phyloP scores from a whole-genome alignment of 805 yeast genomes.

The Geotrichum ghanense region DNA sequence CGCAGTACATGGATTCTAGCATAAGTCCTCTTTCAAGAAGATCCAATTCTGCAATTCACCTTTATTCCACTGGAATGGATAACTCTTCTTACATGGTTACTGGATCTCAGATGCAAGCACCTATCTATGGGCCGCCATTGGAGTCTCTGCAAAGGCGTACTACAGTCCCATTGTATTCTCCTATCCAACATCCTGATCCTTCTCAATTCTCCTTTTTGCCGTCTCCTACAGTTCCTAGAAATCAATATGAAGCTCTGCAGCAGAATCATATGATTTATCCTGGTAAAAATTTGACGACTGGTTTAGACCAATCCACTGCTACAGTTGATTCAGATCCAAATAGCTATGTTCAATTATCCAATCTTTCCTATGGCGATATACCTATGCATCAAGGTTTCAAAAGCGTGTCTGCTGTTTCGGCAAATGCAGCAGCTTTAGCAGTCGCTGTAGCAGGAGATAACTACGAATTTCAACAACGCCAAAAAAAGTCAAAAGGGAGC shows the following conservation, averaged over 20 bases:
- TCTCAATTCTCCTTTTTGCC: background rate
- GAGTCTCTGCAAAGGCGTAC: background rate
- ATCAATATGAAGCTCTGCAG: too few species aligned
- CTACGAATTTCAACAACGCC: background rate
- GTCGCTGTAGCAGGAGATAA: slow-evolving; percentile 2
- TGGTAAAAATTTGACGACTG: too few species aligned
- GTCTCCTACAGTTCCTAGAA: background rate
- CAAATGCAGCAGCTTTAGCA: slow-evolving; percentile 2
- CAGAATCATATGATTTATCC: too few species aligned
- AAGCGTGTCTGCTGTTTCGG: background rate
- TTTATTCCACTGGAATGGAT: background rate
- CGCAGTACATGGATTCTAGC: background rate
- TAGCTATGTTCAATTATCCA: too few species aligned
- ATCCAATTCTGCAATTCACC: background rate
- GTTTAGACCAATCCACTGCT: too few species aligned
- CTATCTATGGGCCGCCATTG: background rate
- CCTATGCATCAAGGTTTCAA: background rate
- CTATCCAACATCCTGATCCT: background rate
- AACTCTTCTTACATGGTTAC: background rate
- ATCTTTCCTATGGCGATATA: too few species aligned
- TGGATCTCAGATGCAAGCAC: background rate
- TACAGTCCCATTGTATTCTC: background rate
- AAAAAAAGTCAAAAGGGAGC: too few species aligned
- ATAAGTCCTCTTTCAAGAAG: background rate
- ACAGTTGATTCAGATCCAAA: too few species aligned